phyloP scores from a whole-genome alignment of 2,329 filamentous ascomycete species.

The Neurospora sp. region DNA sequence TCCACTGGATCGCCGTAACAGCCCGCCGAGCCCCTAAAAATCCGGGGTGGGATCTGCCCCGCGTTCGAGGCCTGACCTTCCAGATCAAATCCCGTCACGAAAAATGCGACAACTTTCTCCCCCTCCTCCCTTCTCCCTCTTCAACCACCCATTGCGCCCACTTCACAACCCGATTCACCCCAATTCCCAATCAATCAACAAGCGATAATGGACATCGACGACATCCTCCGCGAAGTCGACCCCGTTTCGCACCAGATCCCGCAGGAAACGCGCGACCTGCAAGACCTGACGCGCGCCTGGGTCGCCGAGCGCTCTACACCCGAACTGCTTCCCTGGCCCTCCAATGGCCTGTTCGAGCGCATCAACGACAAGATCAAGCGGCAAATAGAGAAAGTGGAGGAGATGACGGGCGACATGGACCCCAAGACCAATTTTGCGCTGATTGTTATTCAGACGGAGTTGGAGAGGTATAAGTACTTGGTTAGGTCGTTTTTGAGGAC shows the following conservation, averaged over 20 bases:
- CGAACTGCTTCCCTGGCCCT: constrained; percentile 70
- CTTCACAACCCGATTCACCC: not conserved
- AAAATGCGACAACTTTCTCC: not conserved
- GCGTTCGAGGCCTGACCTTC: not conserved
- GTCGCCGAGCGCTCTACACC: constrained; percentile 83
- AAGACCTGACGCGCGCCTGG: constrained; percentile 85
- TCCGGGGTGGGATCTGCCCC: not conserved
- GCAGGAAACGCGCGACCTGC: constrained; percentile 63
- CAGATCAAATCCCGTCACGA: not conserved
- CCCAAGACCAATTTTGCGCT: constrained; percentile 86
- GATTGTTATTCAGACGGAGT: constrained; percentile 91
- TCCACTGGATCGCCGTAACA: not conserved
- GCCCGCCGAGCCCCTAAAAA: not conserved
- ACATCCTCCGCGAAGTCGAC: constrained; percentile 68
- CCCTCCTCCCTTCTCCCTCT: not conserved
- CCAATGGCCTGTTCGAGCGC: constrained; percentile 68
- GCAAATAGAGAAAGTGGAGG: constrained; percentile 30
- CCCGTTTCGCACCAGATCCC: constrained; percentile 44
- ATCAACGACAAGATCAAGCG: constrained; percentile 53
- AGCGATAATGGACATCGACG: constrained; percentile 64
- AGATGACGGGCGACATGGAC: constrained; percentile 74
- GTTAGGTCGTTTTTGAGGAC: constrained; percentile 74
- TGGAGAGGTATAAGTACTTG: constrained; percentile 88
- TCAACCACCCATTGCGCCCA: not conserved
- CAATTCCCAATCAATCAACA: not conserved